These are phyloP conservation scores for Boletus rubropictus DNA, from an alignment of 768 basidiomycete genomes.

Conservation along the genomic window DNA sequence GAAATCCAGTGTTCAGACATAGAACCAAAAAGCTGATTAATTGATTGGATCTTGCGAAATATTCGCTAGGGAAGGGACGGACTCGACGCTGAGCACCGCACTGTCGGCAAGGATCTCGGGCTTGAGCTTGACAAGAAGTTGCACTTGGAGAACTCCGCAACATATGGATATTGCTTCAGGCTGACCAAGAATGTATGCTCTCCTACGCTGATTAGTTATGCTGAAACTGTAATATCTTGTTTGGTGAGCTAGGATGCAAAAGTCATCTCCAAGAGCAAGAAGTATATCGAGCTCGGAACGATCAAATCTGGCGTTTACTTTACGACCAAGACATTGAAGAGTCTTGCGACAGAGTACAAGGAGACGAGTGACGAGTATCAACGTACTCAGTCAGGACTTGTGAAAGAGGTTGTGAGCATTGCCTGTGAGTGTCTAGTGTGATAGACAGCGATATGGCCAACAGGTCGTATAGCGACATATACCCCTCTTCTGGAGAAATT, in stretches of 20 bases:
- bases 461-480: slow-evolving; percentile 68
- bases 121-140: slow-evolving; percentile 92
- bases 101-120: slow-evolving; percentile 62
- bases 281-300: slow-evolving; percentile 79
- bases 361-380: slow-evolving; percentile 66
- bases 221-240: neutral
- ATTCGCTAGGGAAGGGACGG: slow-evolving; percentile 56
- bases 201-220: neutral
- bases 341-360: slow-evolving; percentile 63
- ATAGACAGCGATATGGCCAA: neutral
- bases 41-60: neutral
- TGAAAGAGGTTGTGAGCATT: slow-evolving; percentile 89
- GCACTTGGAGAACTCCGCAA: slow-evolving; percentile 86
- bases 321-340: slow-evolving; percentile 70
- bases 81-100: slow-evolving; percentile 74
- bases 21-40: neutral
- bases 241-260: slow-evolving; percentile 64
- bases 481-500: slow-evolving; percentile 80
- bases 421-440: slow-evolving; percentile 54
- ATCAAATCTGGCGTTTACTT: slow-evolving; percentile 87
- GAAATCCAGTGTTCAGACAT: neutral
- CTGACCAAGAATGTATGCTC: slow-evolving; percentile 79
- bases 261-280: slow-evolving; percentile 51
- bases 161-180: slow-evolving; percentile 90
- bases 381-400: slow-evolving; percentile 71